phyloP scores from a whole-genome alignment of 495 filamentous ascomycete genomes.

The Aspergillus indologenus region DNA sequence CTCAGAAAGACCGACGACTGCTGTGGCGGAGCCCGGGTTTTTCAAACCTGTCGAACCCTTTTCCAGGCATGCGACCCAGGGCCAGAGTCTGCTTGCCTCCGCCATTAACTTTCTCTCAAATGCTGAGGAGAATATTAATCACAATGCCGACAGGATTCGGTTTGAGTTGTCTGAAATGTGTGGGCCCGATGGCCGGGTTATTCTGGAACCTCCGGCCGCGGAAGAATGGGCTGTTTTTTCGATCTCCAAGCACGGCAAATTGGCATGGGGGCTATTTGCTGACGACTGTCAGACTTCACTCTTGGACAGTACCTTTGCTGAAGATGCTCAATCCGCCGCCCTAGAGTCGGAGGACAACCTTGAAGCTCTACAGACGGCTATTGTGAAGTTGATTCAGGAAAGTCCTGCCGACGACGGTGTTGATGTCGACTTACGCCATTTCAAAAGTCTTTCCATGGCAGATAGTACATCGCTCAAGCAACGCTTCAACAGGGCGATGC shows the following conservation, averaged over 20 bases:
- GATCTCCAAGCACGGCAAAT: constrained; percentile 66
- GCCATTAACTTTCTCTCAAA: constrained; percentile 28
- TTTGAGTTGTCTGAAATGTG: constrained; percentile 43
- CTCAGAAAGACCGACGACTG: constrained; percentile 10
- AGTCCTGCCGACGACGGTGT: constrained; percentile 55
- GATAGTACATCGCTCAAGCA: constrained; percentile 31
- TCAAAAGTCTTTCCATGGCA: constrained; percentile 1
- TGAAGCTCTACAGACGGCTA: constrained; percentile 76
- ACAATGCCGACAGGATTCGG: constrained; percentile 41
- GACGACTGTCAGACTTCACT: constrained; percentile 21
- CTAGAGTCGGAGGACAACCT: constrained; percentile 77
- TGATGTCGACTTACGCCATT: constrained; percentile 14
- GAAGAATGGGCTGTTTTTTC: constrained; percentile 63
- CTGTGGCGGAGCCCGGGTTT: constrained; percentile 28
- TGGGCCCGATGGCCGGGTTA: constrained; percentile 32
- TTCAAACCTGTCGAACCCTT: constrained; percentile 23
- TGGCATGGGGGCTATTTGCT: constrained; percentile 66
- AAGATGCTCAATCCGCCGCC: constrained; percentile 60
- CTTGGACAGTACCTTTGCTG: constrained; percentile 27
- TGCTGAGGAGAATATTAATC: constrained; percentile 26
- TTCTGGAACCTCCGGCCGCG: constrained; percentile 38
- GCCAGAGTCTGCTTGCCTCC: constrained; percentile 27
- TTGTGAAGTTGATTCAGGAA: constrained; percentile 77
- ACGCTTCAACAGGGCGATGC: constrained; percentile 41
- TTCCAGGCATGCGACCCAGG: constrained; percentile 19